Evolutionary conservation across 2,329 filamentous ascomycete species (phyloP), one percentile per base, ranked within the genome.

Genomic region (Aspergillus alliaceus): DNA sequence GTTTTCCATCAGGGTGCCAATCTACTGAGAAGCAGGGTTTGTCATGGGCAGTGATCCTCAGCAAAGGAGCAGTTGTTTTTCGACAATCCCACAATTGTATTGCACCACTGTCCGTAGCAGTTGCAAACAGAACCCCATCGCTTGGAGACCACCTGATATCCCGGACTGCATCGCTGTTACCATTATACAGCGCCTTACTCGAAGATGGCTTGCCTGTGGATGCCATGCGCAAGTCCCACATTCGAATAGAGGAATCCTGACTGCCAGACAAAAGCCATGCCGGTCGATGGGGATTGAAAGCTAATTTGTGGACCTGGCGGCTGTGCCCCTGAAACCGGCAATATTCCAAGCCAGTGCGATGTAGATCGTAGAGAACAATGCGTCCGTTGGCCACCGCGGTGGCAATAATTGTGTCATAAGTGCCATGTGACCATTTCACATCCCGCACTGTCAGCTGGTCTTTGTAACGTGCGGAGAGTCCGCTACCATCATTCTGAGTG

Each of bases 1-100:
- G 84, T 65, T 83, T 86, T 6, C 86, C 86, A 64, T 88, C 85
- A 1, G 86, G 86, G 66, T 88, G 86, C 85, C 85, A 88, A 68
- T 88, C 86, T 34, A 88, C 80, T 6, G 84, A 79, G 59, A 82
- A 85, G 72, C 85, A 88, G 4, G 78, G 79, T 59, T 80, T 81
- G 62, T 84, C 81, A 67, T 88, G 86, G 42, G 85, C 86, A 32
- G 83, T 81, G 55, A 88, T 84, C 62, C 82, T 83, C 63, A 87
- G 74, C 65, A 85, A 78, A 7, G 86, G 81, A 25, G 79, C 78
- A 62, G 79, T 83, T 52, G 79, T 74, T 60, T 84, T 81, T 56
- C 84, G 81, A 58, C 82, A 82, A 69, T 88, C 86, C 86, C 86
- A 88, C 60, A 83, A 77, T 68, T 88, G 85, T 46, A 88, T 81